Evolutionary conservation across 139 green algal species (phyloP), one percentile per base, ranked within the genome.

Genomic region (Cymbomonas tetramitiformis): DNA sequence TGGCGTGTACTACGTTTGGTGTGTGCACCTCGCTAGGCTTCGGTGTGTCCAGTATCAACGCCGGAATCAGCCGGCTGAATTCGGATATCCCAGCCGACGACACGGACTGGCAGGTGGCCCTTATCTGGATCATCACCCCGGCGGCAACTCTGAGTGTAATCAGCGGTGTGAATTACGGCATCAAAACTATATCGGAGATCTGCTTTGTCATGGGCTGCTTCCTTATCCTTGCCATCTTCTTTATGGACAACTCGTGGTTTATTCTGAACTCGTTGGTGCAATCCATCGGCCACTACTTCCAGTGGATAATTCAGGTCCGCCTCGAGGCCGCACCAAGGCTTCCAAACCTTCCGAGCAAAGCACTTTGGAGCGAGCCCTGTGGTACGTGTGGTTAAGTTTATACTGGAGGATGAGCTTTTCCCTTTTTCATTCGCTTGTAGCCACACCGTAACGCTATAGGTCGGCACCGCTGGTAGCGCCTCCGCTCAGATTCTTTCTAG

Each of bases 11-110:
- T 7, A 51, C 46, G 21, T 68, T 68, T 31, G 64, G 64, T 30
- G 56, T 71, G n/a, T 66, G 56, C 56, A 71, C 64, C 12, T 66
- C 56, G 12, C 56, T 71, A 8, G 64, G 64, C 19, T 51, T 71
- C 26, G 64, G 64, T 38, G 64, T 62, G 2, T 10, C 8, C 30
- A 30, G 46, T 23, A 50, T 66, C 48, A 53, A 59, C 48, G 28
- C 56, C 24, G 46, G 39, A 31, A 34, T 66, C 34, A 21, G 38
- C 34, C 55, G 46, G 26, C 39, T 67, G 28, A 25, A 66, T 40
- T n/a, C 8, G n/a, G 25, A 38, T 50, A 50, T 62, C 23, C 19
- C 31, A 1, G 36, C 21, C 5, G 23, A 53, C 9, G 24, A 15
- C 15, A 33, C 24, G 18, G 56, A 36, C 28, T 39, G 8, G 6